Base-by-base conservation (phyloP, 2,329 filamentous ascomycete species). In the Alternaria alternata region DNA sequence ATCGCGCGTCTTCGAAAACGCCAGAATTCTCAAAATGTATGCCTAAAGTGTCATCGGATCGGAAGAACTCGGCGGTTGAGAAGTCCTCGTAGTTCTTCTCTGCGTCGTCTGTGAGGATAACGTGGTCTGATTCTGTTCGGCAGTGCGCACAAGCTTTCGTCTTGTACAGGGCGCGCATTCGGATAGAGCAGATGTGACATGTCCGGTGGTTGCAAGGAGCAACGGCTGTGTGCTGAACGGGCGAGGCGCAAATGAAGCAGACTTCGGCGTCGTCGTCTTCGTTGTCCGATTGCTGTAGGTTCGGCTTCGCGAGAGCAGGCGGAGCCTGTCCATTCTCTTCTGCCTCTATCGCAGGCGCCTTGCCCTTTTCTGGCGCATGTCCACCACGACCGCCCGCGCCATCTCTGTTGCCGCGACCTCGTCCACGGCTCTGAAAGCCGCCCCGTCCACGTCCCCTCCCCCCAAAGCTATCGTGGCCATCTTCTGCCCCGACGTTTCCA, bases 121-220 rank as follows among this genome's bases (percentile, higher is more conserved):
- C 94, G 78, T 89, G 94, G 20, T 88, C 86, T 9, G 90, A 88
- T n/a, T 87, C 81, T 3, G 90, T 91, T 85, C 95, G 86, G 77
- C 95, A 99, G 79, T 98, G 94, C n/a, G 94, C 91, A 80, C 95
- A 99, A 66, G 94, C 91, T 79, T 96, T 96, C 61, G 89, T 96
- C 83, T 97, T 98, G 81, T 98, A 99, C 44, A 99, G 82, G 1
- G 94, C 95, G 70, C 95, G 88, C 87, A 98, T 88, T 61, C 95
- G 88, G 69, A 99, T 82, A 9, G 93, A 90, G 79, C 95, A 99
- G 66, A 98, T 97, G 81, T 99, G 95, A 77, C 95, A 99, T 49
- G 94, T 97, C 58, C 92, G 87, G 81, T 99, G 95, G 79, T 97
- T 98, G 81, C 95, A 99, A 20, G 95, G 94, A 32, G 94, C 89